phyloP scores from a whole-genome alignment of 2,329 filamentous ascomycete genomes.

The Arthroderma sp. region DNA sequence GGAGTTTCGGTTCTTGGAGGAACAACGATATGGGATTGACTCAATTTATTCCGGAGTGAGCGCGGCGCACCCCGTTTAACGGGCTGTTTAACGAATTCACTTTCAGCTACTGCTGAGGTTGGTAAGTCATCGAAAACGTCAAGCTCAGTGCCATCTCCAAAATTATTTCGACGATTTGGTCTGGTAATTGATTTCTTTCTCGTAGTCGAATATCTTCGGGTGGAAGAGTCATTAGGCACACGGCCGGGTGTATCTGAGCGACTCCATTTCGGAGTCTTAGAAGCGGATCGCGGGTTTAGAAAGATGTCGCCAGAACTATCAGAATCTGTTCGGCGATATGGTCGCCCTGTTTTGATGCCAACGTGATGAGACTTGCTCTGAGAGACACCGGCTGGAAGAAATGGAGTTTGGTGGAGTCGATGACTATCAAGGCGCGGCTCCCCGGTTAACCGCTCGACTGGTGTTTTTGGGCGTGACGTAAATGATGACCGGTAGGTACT shows the following conservation, averaged over 20 bases:
- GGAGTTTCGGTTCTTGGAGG: conserved; percentile 27
- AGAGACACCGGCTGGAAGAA: conserved; percentile 64
- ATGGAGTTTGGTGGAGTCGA: conserved; percentile 55
- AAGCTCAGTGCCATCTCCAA: conserved; percentile 84
- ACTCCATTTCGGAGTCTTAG: conserved; percentile 27
- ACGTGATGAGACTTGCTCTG: conserved; percentile 66
- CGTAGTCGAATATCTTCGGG: conserved; percentile 30
- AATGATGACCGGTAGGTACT: conserved; percentile 18
- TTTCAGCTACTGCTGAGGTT: conserved; percentile 70
- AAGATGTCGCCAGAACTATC: conserved; percentile 47
- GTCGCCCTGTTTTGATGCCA: conserved; percentile 54
- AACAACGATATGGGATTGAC: conserved; percentile 24
- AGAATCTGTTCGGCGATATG: conserved; percentile 70
- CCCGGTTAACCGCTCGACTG: conserved; percentile 44
- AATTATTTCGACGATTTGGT: conserved; percentile 57
- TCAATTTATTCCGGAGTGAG: conserved; percentile 40
- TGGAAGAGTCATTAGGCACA: conserved; percentile 27
- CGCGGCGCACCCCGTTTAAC: conserved; percentile 55
- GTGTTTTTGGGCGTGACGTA: conserved; percentile 51
- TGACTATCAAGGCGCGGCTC: conserved; percentile 28
- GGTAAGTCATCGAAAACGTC: conserved; percentile 91
- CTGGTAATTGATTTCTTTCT: conserved; percentile 60
- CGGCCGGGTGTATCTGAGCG: conserved; percentile 38
- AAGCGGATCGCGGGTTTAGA: conserved; percentile 28
- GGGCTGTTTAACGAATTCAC: conserved; percentile 69